Conservation (phyloP, 2,329 filamentous ascomycete species). For the Stagonosporopsis rhizophila region DNA sequence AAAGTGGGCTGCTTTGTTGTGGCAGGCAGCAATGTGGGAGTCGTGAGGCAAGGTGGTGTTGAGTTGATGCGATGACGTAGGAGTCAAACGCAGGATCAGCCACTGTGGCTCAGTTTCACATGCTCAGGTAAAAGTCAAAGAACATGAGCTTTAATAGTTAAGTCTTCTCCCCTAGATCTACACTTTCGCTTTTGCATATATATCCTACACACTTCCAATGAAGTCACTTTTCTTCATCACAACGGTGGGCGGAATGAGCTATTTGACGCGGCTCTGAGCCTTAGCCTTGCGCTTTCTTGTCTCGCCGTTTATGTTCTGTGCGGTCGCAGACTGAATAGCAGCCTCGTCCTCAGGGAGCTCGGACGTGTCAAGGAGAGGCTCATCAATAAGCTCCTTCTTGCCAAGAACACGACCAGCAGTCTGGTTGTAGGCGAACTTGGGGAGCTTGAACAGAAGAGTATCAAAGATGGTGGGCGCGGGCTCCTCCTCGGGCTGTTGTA, state of each 20-base stretch:
- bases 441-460: conserved; percentile 82
- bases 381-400: conserved; percentile 47
- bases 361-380: conserved; percentile 45
- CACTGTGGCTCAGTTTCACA: conserved; percentile 23
- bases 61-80: conserved; percentile 11
- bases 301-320: conserved; percentile 56
- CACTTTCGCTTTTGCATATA: conserved; percentile 3
- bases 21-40: conserved; percentile 4
- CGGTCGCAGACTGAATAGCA: conserved; percentile 52
- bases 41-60: conserved; percentile 13
- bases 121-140: not conserved
- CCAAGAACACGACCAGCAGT: conserved; percentile 53
- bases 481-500: conserved; percentile 75
- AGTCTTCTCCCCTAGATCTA: not conserved
- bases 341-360: conserved; percentile 49
- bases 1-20: not conserved
- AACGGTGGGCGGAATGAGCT: not conserved
- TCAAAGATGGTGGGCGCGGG: conserved; percentile 77
- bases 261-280: conserved; percentile 35
- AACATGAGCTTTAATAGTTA: not conserved
- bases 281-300: conserved; percentile 50
- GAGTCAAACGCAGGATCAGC: conserved; percentile 14
- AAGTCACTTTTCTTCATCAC: not conserved
- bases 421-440: conserved; percentile 72
- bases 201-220: conserved; percentile 14